Evolutionary conservation across 768 basidiomycete species (phyloP), one percentile per base, ranked within the genome.

Genomic region (Sarcomyxa edulis): DNA sequence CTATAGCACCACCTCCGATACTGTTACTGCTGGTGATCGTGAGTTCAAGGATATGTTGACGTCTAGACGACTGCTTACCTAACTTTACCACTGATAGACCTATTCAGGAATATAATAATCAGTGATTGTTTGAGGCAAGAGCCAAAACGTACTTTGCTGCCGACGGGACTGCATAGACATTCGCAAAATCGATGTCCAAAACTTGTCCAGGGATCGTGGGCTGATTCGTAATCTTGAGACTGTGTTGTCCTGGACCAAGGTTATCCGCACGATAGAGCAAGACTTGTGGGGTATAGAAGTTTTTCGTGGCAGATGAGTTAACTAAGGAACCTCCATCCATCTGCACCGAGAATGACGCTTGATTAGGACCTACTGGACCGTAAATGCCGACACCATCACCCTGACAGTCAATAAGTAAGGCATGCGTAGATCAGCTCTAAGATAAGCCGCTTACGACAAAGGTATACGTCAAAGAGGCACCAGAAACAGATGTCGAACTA

Each of bases 101-200:
- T n/a, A n/a, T n/a, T n/a, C n/a, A n/a, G n/a, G n/a, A n/a, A n/a
- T n/a, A n/a, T n/a, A n/a, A n/a, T n/a, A n/a, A n/a, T n/a, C 61
- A n/a, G 54, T 40, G 24, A 18, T 46, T 8, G 43, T 45, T 6
- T 47, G 18, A 37, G 52, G 39, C 3, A 44, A 22, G 8, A 56
- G 25, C 55, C 52, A 16, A 12, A n/a, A 38, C 6, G 26, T 6
- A 10, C n/a, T 15, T 34, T 12, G 32, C 6, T 11, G 20, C 32
- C 12, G 32, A 34, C 12, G 32, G 32, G 6, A 34, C 32, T 5
- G 12, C 20, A 19, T 11, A 34, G 14, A 43, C 27, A 16, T 32
- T n/a, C n/a, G 42, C 42, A 43, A 28, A 43, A 30, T 43, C 42
- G 9, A 43, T 25, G 11, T 25, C 16, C 23, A 43, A 15, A 14